Evolutionary conservation across 2,329 filamentous ascomycete species (phyloP), one percentile per base, ranked within the genome.

Genomic region (Colletotrichum costaricense): DNA sequence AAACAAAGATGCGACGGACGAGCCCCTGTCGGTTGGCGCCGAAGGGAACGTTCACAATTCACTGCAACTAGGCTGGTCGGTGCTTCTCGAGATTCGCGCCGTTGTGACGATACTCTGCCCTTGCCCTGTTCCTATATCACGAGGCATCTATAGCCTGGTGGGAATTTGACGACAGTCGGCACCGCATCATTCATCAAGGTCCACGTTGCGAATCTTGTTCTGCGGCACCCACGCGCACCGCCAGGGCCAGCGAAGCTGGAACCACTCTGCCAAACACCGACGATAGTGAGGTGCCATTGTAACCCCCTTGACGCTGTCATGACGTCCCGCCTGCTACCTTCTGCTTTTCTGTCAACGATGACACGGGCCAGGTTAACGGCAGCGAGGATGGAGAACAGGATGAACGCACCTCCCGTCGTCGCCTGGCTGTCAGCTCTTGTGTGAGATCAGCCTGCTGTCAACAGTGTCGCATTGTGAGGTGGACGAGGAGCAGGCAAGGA

Each of bases 271-370:
- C 59, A 26, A 38, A 55, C 62, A n/a, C 24, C 11, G 24, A 30
- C 57, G 49, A 73, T 73, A 72, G 57, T 22, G 49, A 60, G 35
- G 67, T 62, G 62, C 24, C 57, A 62, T 46, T 73, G 71, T 71
- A 67, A 57, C 49, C 65, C 62, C 28, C 49, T 64, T 60, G 62
- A 60, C 71, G 60, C 42, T 42, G n/a, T 26, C 49, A 73, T 73
- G 71, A 73, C 71, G 71, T 72, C 60, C 62, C 33, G 56, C 26
- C 14, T 69, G 56, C 64, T 58, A 68, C 65, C 35, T 60, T 60
- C 19, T 56, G 7, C 38, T 28, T 16, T 49, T 11, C 22, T 28
- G 16, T 38, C 22, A 28, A 38, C 58, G 22, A 46, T 42, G 38
- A 35, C 58, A 24, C 30, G 58, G 58, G 58, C 28, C 24, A 19